Percentiles rank a stretch among this genome's conserved stretches.
Conservation (phyloP, 179 eudicot genomes). For the Corrigiola litoralis region DNA sequence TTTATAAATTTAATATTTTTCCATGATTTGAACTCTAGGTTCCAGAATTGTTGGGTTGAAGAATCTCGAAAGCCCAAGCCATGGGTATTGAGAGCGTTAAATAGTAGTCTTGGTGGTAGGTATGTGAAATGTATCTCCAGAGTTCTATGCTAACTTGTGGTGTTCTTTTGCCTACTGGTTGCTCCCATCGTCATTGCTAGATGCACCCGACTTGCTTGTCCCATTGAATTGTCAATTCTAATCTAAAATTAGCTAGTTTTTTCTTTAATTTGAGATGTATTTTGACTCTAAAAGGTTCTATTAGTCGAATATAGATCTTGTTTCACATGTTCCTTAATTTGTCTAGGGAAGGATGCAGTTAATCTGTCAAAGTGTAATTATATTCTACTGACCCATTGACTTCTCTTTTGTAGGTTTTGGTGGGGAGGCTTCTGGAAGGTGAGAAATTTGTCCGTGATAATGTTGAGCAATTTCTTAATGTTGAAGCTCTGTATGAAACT, state of each 20-base stretch:
- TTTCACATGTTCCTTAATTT: too few species aligned
- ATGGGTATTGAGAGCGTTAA: slow-evolving; percentile 69
- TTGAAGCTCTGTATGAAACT: too few species aligned
- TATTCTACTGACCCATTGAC: slow-evolving; percentile 2
- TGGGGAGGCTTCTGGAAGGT: slow-evolving; percentile 99
- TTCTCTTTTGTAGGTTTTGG: slow-evolving; percentile 73
- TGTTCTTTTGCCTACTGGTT: not conserved
- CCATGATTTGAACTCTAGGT: slow-evolving; percentile 34
- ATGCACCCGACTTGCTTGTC: not conserved
- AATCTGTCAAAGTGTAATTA: not conserved
- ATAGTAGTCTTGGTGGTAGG: slow-evolving; percentile 83
- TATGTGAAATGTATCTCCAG: slow-evolving; percentile 13
- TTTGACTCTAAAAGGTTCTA: not conserved
- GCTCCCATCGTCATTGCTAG: not conserved
- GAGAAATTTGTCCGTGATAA: slow-evolving; percentile 19
- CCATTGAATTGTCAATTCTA: not conserved
- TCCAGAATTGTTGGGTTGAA: slow-evolving; percentile 63
- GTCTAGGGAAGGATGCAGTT: too few species aligned
- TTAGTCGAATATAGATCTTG: too few species aligned
- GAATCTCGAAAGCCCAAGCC: slow-evolving; percentile 63
- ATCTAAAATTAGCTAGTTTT: too few species aligned
- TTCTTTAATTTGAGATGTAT: not conserved
- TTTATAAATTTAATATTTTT: not conserved
- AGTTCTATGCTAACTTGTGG: not conserved
- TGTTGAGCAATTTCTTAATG: too few species aligned